Percentiles rank a stretch among this genome's conserved stretches.
These are phyloP conservation scores for Wickerhamomyces bisporus DNA, from an alignment of 805 yeast species.

Conservation along the genomic window DNA sequence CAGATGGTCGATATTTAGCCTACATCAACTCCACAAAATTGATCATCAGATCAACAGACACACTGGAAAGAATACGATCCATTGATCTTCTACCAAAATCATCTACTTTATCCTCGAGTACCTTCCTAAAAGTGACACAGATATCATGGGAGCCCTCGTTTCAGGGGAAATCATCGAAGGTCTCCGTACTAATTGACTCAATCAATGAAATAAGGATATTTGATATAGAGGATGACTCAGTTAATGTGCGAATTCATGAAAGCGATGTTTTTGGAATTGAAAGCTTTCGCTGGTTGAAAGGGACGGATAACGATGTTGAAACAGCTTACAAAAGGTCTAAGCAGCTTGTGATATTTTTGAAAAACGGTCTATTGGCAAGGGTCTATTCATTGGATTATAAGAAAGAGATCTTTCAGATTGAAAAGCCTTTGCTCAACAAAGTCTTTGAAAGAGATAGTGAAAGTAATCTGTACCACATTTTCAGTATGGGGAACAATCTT, in stretches of 20 bases:
- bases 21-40: constrained; percentile 10
- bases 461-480: neutral
- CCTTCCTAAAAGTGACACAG: constrained; percentile 12
- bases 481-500: neutral
- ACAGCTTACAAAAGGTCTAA: constrained; percentile 16
- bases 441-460: neutral
- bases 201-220: constrained; percentile 6
- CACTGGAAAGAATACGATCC: constrained; percentile 8
- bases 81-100: constrained; percentile 1
- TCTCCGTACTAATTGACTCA: constrained; percentile 11
- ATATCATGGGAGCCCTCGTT: constrained; percentile 14
- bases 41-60: constrained; percentile 10
- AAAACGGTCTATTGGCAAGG: constrained; percentile 7
- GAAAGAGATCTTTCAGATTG: constrained; percentile 7
- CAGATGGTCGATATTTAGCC: constrained; percentile 13
- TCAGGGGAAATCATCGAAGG: constrained; percentile 4
- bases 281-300: constrained; percentile 13
- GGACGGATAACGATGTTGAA: constrained; percentile 4
- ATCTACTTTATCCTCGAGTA: neutral
- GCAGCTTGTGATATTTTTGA: constrained; percentile 12
- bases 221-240: constrained; percentile 9
- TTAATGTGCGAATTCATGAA: constrained; percentile 12
- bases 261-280: constrained; percentile 17
- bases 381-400: constrained; percentile 13
- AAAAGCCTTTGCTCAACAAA: constrained; percentile 9